A percentile compares a stretch with the other conserved stretches of the same genome.
phyloP scores from a whole-genome alignment of 2,329 filamentous ascomycete species.

The Paradendryphiella salina region DNA sequence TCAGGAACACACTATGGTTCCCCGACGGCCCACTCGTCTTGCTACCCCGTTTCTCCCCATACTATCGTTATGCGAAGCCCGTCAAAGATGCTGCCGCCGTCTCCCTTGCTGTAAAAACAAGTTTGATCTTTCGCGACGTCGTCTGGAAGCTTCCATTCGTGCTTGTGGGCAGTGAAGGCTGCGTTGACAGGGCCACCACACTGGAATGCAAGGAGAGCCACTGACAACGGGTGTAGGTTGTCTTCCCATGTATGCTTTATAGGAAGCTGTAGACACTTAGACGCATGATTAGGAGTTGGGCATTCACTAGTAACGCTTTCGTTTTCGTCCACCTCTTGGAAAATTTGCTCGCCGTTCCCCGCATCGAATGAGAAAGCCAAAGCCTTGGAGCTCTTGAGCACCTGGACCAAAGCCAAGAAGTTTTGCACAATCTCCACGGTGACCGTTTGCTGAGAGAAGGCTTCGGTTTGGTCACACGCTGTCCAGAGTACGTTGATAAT shows the following conservation, averaged over 20 bases:
- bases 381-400: constrained; percentile 3
- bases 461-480: not conserved
- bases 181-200: constrained; percentile 20
- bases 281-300: not conserved
- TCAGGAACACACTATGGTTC: constrained; percentile 13
- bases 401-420: constrained; percentile 2
- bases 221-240: constrained; percentile 12
- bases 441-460: not conserved
- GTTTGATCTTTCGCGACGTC: not conserved
- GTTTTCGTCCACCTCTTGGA: not conserved
- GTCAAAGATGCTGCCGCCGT: constrained; percentile 7
- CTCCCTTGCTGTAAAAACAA: constrained; percentile 14
- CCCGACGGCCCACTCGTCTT: not conserved
- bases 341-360: not conserved
- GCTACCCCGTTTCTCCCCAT: constrained; percentile 15
- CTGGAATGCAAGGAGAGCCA: constrained; percentile 16
- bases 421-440: constrained; percentile 4
- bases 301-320: not conserved
- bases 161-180: constrained; percentile 10
- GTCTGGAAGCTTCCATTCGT: constrained; percentile 12
- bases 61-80: constrained; percentile 14
- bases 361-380: not conserved
- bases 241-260: not conserved
- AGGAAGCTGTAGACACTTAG: not conserved
- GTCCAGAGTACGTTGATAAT: not conserved